Evolutionary conservation across 805 yeast species (phyloP).

Genomic region (Monosporozyma aquatica): DNA sequence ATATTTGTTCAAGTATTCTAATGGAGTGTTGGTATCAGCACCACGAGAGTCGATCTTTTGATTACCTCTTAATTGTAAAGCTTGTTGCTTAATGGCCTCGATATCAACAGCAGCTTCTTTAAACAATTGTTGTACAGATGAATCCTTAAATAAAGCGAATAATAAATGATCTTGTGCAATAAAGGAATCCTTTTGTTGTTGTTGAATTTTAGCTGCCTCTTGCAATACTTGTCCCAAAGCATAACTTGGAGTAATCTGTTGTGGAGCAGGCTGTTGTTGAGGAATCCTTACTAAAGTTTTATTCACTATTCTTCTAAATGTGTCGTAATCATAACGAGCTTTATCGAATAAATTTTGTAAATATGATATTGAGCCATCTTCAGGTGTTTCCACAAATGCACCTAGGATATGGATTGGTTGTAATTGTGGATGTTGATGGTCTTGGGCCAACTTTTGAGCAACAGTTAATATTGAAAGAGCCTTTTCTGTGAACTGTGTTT

Average conservation of each 20-base stretch:
- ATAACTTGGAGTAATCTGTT: constrained; percentile 64
- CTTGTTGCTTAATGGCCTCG: constrained; percentile 68
- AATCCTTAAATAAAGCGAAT: constrained; percentile 75
- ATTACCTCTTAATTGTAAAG: constrained; percentile 74
- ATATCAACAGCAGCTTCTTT: constrained; percentile 61
- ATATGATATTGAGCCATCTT: constrained; percentile 51
- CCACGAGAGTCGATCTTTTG: constrained; percentile 87
- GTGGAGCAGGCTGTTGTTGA: constrained; percentile 82
- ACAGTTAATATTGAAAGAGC: constrained; percentile 73
- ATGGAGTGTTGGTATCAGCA: constrained; percentile 81
- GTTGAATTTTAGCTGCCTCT: constrained; percentile 67
- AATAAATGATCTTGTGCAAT: constrained; percentile 92
- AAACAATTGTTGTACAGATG: constrained; percentile 56
- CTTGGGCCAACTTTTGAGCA: constrained; percentile 76
- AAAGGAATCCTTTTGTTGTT: constrained; percentile 82
- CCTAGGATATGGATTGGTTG: constrained; percentile 86
- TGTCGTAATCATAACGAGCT: constrained; percentile 80
- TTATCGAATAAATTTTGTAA: constrained; percentile 75
- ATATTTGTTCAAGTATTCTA: constrained; percentile 80
- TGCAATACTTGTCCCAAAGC: constrained; percentile 68
- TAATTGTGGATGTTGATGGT: constrained; percentile 74
- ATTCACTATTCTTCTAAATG: constrained; percentile 72
- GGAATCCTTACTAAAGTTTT: constrained; percentile 76
- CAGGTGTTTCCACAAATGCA: constrained; percentile 65
- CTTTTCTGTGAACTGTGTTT: constrained; percentile 83